Conservation (phyloP, 2,329 filamentous ascomycete genomes). For the Coniochaeta ligniaria region DNA sequence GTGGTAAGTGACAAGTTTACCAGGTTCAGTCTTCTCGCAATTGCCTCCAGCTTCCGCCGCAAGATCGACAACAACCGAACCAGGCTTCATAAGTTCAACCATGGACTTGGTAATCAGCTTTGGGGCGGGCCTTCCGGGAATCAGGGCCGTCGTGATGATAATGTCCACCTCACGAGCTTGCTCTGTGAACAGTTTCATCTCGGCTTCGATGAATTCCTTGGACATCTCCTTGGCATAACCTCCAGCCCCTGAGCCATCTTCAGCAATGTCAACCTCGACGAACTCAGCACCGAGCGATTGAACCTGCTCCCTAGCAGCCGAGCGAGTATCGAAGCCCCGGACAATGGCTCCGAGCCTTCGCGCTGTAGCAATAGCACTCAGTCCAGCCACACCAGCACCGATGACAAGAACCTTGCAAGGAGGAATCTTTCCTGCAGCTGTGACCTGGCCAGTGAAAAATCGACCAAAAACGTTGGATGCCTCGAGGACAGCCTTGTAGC, state of each 20-base stretch:
- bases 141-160: conserved; percentile 86
- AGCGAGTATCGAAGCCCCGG: conserved; percentile 82
- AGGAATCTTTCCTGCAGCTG: conserved; percentile 83
- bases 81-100: conserved; percentile 81
- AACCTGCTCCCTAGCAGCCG: conserved; percentile 83
- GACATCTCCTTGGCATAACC: conserved; percentile 94
- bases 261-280: conserved; percentile 76
- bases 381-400: conserved; percentile 79
- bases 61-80: conserved; percentile 81
- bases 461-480: conserved; percentile 85
- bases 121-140: conserved; percentile 76
- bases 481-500: conserved; percentile 86
- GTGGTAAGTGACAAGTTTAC: conserved; percentile 62
- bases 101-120: conserved; percentile 77
- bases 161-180: conserved; percentile 87
- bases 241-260: conserved; percentile 77
- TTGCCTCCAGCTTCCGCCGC: conserved; percentile 86
- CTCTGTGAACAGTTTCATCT: conserved; percentile 88
- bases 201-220: conserved; percentile 84
- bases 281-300: conserved; percentile 88
- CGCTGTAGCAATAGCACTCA: conserved; percentile 83
- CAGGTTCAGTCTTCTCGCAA: conserved; percentile 72
- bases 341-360: conserved; percentile 83
- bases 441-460: conserved; percentile 84
- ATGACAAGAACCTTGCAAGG: conserved; percentile 88